phyloP scores from a whole-genome alignment of 164 flowering plant species.

The Dillenia suffruticosa region DNA sequence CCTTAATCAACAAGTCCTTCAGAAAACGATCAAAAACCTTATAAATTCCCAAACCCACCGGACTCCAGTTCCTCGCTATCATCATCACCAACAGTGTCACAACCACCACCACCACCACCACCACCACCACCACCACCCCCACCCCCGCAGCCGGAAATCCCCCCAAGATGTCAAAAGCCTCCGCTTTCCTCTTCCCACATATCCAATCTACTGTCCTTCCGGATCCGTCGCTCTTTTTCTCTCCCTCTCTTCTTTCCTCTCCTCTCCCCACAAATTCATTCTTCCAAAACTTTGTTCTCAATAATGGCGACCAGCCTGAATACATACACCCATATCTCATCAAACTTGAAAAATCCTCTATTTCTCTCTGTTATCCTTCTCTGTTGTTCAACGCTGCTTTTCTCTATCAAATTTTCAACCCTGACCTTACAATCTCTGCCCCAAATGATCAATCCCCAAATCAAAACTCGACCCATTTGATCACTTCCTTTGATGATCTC shows the following conservation, averaged over 20 bases:
- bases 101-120: no score
- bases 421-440: constrained; percentile 66
- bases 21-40: constrained; percentile 17
- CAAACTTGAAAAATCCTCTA: constrained; percentile 57
- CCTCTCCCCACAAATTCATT: constrained; percentile 96
- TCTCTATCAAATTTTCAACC: constrained; percentile 52
- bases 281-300: constrained; percentile 84
- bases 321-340: constrained; percentile 89
- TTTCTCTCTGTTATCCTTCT: constrained; percentile 76
- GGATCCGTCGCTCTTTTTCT: constrained; percentile 75
- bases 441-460: background rate
- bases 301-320: constrained; percentile 87
- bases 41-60: background rate
- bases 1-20: constrained; percentile 29
- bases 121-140: constrained; percentile 11
- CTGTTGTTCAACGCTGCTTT: constrained; percentile 41
- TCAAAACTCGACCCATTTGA: constrained; percentile 28
- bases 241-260: constrained; percentile 59
- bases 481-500: constrained; percentile 65
- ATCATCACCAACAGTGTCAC: constrained; percentile 7
- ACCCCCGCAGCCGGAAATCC: constrained; percentile 8
- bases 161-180: background rate
- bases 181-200: constrained; percentile 53
- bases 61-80: constrained; percentile 1
- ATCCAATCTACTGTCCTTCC: constrained; percentile 73